Conservation (phyloP, 1,284 basidiomycete species). For the Amylostereum areolatum region DNA sequence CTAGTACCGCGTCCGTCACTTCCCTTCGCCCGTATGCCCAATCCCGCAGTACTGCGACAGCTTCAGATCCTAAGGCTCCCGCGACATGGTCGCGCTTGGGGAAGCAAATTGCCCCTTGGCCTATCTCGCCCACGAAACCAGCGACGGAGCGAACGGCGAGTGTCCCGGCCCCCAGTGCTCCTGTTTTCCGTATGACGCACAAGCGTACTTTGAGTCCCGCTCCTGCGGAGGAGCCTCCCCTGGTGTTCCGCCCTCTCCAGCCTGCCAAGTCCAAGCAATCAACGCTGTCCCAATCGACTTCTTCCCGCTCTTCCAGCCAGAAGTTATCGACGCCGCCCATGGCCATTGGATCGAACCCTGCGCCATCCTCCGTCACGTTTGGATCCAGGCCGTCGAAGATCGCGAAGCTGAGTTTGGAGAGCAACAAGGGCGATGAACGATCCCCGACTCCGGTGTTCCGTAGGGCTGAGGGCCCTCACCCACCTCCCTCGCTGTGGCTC, state of each 20-base stretch:
- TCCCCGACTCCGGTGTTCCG: conserved; percentile 45
- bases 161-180: conserved; percentile 21
- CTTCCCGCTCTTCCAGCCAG: conserved; percentile 10
- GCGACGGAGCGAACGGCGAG: not conserved
- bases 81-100: conserved; percentile 26
- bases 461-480: conserved; percentile 26
- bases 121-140: conserved; percentile 41
- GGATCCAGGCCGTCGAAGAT: conserved; percentile 37
- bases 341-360: conserved; percentile 13
- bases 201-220: conserved; percentile 49
- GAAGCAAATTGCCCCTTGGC: conserved; percentile 62
- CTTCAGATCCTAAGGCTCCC: conserved; percentile 24
- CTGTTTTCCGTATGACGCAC: conserved; percentile 32
- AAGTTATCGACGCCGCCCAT: not conserved
- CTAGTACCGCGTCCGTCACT: conserved; percentile 41
- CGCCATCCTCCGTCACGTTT: conserved; percentile 40
- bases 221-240: conserved; percentile 40
- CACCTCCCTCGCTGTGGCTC: conserved; percentile 5
- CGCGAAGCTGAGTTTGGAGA: conserved; percentile 19
- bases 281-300: conserved; percentile 11
- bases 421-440: conserved; percentile 21
- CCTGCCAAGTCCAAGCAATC: conserved; percentile 33
- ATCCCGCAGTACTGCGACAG: conserved; percentile 24
- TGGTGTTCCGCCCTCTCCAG: conserved; percentile 53
- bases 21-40: conserved; percentile 60